These are phyloP conservation scores for Waltergamsia citrina DNA, from an alignment of 2,329 filamentous ascomycete genomes.

Conservation along the genomic window DNA sequence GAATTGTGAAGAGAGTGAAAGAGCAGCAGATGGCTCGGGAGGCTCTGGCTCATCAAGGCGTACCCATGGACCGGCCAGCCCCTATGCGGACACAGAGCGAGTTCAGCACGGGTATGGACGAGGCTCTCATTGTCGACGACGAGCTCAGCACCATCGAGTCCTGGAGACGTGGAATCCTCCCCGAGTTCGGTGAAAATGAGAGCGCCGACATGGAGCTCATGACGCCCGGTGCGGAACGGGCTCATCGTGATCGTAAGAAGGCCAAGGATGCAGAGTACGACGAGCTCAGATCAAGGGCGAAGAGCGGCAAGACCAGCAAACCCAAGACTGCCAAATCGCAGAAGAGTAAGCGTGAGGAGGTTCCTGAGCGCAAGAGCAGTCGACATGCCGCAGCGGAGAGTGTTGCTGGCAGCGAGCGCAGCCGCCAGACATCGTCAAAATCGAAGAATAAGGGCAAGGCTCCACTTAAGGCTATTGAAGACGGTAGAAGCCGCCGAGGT, in stretches of 20 bases:
- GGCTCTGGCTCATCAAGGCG: slow-evolving; percentile 16
- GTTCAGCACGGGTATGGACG: slow-evolving; percentile 31
- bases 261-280: slow-evolving; percentile 29
- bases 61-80: slow-evolving; percentile 13
- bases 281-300: slow-evolving; percentile 26
- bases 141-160: slow-evolving; percentile 49
- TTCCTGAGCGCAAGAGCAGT: slow-evolving; percentile 17
- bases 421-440: slow-evolving; percentile 12
- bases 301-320: slow-evolving; percentile 19
- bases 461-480: slow-evolving; percentile 24
- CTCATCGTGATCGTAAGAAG: slow-evolving; percentile 20
- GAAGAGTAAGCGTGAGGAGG: slow-evolving; percentile 12
- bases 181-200: slow-evolving; percentile 31
- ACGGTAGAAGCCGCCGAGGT: slow-evolving; percentile 18
- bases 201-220: slow-evolving; percentile 47
- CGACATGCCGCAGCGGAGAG: slow-evolving; percentile 10
- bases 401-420: slow-evolving; percentile 23
- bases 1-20: slow-evolving; percentile 83
- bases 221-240: slow-evolving; percentile 42
- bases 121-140: slow-evolving; percentile 47
- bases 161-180: slow-evolving; percentile 47
- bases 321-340: slow-evolving; percentile 14
- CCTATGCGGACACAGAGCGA: slow-evolving; percentile 17
- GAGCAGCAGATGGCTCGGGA: slow-evolving; percentile 24
- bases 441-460: slow-evolving; percentile 18